Percentiles rank a stretch among this genome's conserved stretches.
Evolutionary conservation across 2,329 filamentous ascomycete genomes (phyloP).

Genomic region (Coniochaeta sp.): DNA sequence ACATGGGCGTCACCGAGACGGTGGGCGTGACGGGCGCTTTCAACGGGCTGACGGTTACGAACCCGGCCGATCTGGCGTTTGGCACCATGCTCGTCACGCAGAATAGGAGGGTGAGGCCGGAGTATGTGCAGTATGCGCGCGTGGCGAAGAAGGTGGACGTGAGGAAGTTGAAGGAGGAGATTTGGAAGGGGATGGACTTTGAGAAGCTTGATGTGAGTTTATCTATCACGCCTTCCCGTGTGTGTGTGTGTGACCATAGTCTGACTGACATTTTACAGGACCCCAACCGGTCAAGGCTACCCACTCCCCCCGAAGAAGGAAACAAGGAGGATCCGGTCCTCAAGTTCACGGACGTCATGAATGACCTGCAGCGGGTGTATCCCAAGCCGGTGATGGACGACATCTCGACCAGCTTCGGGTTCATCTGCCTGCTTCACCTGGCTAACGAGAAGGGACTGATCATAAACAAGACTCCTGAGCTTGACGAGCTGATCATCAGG

Average conservation of each 20-base stretch:
- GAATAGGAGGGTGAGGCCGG: slow-evolving; percentile 54
- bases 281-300: slow-evolving; percentile 19
- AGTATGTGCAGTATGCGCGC: slow-evolving; percentile 64
- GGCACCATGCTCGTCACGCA: slow-evolving; percentile 63
- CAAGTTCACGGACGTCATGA: slow-evolving; percentile 90
- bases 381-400: slow-evolving; percentile 81
- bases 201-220: slow-evolving; percentile 42
- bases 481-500: slow-evolving; percentile 53
- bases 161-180: slow-evolving; percentile 59
- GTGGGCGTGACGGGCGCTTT: slow-evolving; percentile 36
- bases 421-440: slow-evolving; percentile 85
- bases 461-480: slow-evolving; percentile 56
- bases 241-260: not conserved
- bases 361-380: slow-evolving; percentile 79
- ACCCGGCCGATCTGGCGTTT: slow-evolving; percentile 42
- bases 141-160: slow-evolving; percentile 68
- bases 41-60: slow-evolving; percentile 36
- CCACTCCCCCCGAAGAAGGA: slow-evolving; percentile 24
- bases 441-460: slow-evolving; percentile 88
- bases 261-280: slow-evolving; percentile 13
- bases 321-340: slow-evolving; percentile 41
- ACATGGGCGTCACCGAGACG: slow-evolving; percentile 39
- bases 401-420: slow-evolving; percentile 89
- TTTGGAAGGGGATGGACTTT: slow-evolving; percentile 61
- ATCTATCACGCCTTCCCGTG: not conserved